phyloP scores from a whole-genome alignment of 2,329 filamentous ascomycete species.

The Sporothrix sp. region DNA sequence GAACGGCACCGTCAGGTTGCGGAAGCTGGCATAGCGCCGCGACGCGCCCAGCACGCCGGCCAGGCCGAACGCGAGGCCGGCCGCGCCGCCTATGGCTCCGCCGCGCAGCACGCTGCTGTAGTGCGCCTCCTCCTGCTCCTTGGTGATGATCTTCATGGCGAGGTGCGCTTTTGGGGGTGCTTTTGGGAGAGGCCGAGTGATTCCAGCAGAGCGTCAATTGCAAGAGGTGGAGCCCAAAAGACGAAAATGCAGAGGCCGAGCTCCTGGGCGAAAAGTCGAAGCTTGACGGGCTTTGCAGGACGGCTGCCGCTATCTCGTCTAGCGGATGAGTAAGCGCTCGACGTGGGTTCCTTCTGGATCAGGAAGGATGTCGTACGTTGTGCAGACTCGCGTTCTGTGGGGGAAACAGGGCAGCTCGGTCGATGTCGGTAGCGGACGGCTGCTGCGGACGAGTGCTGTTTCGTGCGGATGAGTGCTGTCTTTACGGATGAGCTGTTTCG shows the following conservation, averaged over 20 bases:
- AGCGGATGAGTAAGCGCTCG: conserved; percentile 8
- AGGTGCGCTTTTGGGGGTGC: conserved; percentile 12
- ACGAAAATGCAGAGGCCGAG: not conserved
- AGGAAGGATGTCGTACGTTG: conserved; percentile 5
- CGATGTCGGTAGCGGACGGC: no score
- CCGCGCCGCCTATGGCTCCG: conserved; percentile 60
- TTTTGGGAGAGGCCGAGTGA: not conserved
- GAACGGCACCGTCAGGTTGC: conserved; percentile 77
- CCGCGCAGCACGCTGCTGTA: conserved; percentile 73
- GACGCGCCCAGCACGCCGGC: conserved; percentile 59
- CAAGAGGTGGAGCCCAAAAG: not conserved
- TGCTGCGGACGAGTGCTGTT: no score
- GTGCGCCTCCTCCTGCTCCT: conserved; percentile 83
- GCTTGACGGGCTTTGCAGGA: conserved; percentile 10
- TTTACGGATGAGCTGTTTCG: not conserved
- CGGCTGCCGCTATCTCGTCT: conserved; percentile 11
- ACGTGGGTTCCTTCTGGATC: not conserved
- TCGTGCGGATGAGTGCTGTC: no score
- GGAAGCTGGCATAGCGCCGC: conserved; percentile 66
- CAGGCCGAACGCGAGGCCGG: conserved; percentile 58
- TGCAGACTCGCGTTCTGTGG: not conserved
- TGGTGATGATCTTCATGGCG: conserved; percentile 86
- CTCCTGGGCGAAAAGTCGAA: not conserved
- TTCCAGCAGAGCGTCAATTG: not conserved
- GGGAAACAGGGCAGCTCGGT: no score